Base-by-base conservation (phyloP, 139 green algal genomes). In the Zygnema circumcarinatum region DNA sequence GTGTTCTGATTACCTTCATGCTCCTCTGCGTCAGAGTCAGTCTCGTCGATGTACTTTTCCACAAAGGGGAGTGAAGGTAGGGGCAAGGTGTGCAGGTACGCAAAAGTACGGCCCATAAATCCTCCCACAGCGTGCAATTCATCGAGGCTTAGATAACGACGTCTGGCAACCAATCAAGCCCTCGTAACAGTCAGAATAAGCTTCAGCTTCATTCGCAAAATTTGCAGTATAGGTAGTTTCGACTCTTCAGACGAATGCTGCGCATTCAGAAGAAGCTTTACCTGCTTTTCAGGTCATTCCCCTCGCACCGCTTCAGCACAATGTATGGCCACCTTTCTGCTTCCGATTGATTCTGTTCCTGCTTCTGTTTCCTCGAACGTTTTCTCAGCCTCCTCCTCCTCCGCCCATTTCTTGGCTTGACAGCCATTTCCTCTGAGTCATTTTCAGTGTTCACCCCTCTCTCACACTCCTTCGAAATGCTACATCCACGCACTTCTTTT, bases 291-390 rank as follows among this genome's bases (percentile, higher is more conserved):
- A 81, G 33, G 25, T 81, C 39, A n/a, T 32, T 69, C n/a, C 74
- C 74, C 20, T 47, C 39, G 7, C 74, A 81, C 1, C 31, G 31
- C 74, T 29, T 53, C 3, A 3, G 20, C 25, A 81, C 47, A 53
- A 81, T 81, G 74, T 81, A 81, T 53, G 74, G 74, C 74, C 74
- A 81, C 32, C 42, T 32, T 62, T 53, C 74, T 53, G 38, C 68
- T 36, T 76, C 68, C 68, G 16, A 33, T 52, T 68, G n/a, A 0
- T 67, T 53, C 31, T 81, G n/a, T 2, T 76, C 47, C 47, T 62
- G 7, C 3, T 62, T 53, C 7, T 53, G 39, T 53, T 69, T 53
- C 33, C 74, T 53, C 7, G 29, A 32, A 38, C 74, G 39, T 81
- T 21, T 81, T 35, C 39, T 31, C 74, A 67, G 74, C 74, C 47